Percentiles rank a stretch among this genome's conserved stretches.
phyloP scores from a whole-genome alignment of 2,329 filamentous ascomycete species.

The Xylaria sp. region DNA sequence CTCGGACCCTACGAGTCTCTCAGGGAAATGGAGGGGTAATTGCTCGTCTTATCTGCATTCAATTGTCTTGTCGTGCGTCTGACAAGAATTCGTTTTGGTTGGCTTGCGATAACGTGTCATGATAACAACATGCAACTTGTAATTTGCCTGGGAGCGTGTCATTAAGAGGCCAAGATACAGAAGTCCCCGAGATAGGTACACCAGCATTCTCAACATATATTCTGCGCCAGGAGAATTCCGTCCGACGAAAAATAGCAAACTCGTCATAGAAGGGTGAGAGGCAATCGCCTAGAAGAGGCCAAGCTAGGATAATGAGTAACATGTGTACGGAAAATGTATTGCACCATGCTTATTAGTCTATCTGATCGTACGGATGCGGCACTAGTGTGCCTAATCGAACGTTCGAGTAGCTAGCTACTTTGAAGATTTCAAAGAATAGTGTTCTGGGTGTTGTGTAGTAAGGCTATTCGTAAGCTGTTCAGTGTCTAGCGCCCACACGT shows the following conservation, averaged over 20 bases:
- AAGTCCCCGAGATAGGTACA: no score
- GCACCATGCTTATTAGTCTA: neutral
- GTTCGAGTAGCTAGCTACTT: neutral
- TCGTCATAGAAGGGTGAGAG: neutral
- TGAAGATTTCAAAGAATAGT: neutral
- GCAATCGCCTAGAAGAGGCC: conserved; percentile 3
- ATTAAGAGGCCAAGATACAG: neutral
- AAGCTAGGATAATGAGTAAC: neutral
- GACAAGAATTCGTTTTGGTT: no score
- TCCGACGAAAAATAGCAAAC: neutral
- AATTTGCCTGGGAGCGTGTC: no score
- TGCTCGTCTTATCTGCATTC: no score
- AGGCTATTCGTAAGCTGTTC: neutral
- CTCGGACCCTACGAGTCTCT: neutral
- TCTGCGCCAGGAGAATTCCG: neutral
- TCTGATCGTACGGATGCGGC: neutral
- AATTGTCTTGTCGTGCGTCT: no score
- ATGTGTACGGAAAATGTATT: neutral
- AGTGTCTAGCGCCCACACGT: neutral
- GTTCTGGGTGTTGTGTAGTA: neutral
- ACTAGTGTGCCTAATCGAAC: neutral
- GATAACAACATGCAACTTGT: no score
- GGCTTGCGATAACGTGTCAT: no score
- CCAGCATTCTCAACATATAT: neutral
- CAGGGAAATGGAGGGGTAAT: no score